Percentiles rank a stretch among this genome's conserved stretches.
Conservation (phyloP, 495 filamentous ascomycete genomes). For the Trichocladium uniseriatum region DNA sequence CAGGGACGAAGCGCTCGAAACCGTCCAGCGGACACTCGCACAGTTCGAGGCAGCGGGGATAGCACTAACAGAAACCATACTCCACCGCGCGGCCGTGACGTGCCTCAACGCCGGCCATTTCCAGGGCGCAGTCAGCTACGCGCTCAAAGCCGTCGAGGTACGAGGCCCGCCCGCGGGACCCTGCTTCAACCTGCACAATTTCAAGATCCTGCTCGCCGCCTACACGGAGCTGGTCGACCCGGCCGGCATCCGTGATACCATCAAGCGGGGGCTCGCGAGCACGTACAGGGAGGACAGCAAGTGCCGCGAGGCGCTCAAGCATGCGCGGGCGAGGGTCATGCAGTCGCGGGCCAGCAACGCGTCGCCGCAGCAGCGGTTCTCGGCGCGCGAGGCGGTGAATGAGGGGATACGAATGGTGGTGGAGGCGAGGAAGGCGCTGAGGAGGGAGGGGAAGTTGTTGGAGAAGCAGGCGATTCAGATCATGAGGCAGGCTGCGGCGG, state of each 20-base stretch:
- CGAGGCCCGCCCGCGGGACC: conserved; percentile 7
- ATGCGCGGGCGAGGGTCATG: conserved; percentile 18
- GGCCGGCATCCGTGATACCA: conserved; percentile 23
- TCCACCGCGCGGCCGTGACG: conserved; percentile 32
- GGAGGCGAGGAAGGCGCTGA: conserved; percentile 5
- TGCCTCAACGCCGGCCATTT: conserved; percentile 24
- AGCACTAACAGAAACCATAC: conserved; percentile 16
- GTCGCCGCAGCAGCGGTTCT: background rate
- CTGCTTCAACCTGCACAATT: conserved; percentile 32
- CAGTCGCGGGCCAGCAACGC: background rate
- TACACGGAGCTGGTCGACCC: conserved; percentile 30
- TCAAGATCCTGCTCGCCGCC: conserved; percentile 30
- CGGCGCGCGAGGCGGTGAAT: conserved; percentile 5
- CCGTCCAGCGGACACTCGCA: conserved; percentile 10
- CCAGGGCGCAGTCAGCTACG: conserved; percentile 28
- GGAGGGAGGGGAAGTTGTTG: conserved; percentile 11
- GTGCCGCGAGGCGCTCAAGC: conserved; percentile 28
- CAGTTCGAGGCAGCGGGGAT: conserved; percentile 13
- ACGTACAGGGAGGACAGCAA: background rate
- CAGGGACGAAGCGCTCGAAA: background rate
- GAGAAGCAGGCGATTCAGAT: conserved; percentile 17
- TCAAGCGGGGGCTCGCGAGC: conserved; percentile 23
- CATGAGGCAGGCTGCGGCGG: conserved; percentile 20
- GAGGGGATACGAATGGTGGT: conserved; percentile 10
- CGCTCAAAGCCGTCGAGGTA: conserved; percentile 24